Percentiles rank a stretch among this genome's conserved stretches.
Evolutionary conservation across 805 yeast genomes (phyloP).

Genomic region (Yamadazyma nakazawae): DNA sequence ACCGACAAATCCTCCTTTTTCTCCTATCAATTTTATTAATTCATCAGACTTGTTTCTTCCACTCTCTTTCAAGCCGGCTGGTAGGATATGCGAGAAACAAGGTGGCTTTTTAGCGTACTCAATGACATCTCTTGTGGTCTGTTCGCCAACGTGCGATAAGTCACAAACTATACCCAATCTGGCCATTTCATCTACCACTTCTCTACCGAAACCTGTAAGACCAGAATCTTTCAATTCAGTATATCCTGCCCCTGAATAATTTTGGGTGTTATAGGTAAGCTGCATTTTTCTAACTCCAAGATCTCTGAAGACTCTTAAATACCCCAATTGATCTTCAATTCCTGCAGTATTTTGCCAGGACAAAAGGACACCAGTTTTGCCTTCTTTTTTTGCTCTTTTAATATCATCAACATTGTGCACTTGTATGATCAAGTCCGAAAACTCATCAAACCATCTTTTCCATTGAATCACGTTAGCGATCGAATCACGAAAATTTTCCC

Average conservation of each 20-base stretch:
- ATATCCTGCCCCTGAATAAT: constrained; percentile 14
- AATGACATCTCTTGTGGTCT: constrained; percentile 12
- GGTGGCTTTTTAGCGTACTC: constrained; percentile 15
- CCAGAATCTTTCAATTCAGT: constrained; percentile 14
- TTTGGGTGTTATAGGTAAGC: constrained; percentile 15
- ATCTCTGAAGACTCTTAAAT: constrained; percentile 12
- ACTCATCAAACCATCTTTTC: constrained; percentile 14
- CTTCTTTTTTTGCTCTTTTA: constrained; percentile 8
- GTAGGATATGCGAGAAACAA: constrained; percentile 11
- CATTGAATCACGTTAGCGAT: constrained; percentile 12
- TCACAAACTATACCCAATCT: constrained; percentile 14
- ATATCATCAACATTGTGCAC: constrained; percentile 13
- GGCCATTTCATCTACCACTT: constrained; percentile 15
- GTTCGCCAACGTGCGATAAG: constrained; percentile 14
- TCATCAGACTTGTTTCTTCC: constrained; percentile 14
- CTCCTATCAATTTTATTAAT: constrained; percentile 11
- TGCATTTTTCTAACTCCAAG: constrained; percentile 15
- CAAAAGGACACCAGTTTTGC: constrained; percentile 13
- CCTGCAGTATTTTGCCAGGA: constrained; percentile 16
- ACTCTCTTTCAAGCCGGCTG: constrained; percentile 13
- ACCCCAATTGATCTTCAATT: constrained; percentile 14
- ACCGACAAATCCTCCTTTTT: constrained; percentile 14
- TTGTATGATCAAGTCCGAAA: constrained; percentile 10
- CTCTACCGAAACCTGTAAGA: constrained; percentile 14
- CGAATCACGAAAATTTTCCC: constrained; percentile 13